phyloP scores from a whole-genome alignment of 2,329 filamentous ascomycete genomes.

The Exophiala mesophila region DNA sequence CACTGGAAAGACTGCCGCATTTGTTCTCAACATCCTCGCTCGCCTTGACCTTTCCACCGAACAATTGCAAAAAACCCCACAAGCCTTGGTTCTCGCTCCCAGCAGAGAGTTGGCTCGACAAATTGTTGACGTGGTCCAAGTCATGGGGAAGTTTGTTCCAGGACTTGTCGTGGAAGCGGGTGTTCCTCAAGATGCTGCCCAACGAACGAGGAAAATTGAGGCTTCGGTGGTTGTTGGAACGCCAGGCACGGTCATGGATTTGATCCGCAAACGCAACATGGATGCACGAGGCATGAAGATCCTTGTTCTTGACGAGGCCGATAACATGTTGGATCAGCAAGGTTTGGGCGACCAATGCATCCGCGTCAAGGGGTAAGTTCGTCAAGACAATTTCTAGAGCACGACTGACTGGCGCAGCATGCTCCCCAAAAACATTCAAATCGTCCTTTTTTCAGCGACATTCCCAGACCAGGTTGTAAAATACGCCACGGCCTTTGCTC shows the following conservation, averaged over 20 bases:
- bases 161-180: conserved; percentile 73
- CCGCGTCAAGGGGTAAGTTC: conserved; percentile 76
- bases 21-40: conserved; percentile 85
- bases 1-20: conserved; percentile 95
- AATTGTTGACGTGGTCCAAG: conserved; percentile 77
- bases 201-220: conserved; percentile 63
- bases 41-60: conserved; percentile 70
- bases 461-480: conserved; percentile 79
- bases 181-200: conserved; percentile 68
- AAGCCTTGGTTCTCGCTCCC: conserved; percentile 84
- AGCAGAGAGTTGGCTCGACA: conserved; percentile 93
- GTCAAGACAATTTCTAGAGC: too few species aligned
- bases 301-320: conserved; percentile 90
- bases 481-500: conserved; percentile 81
- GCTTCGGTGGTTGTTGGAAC: conserved; percentile 86
- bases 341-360: conserved; percentile 93
- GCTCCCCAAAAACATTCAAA: conserved; percentile 70
- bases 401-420: conserved; percentile 57
- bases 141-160: conserved; percentile 79
- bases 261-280: conserved; percentile 72
- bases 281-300: conserved; percentile 68
- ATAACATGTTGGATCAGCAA: conserved; percentile 97
- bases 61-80: conserved; percentile 55
- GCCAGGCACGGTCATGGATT: conserved; percentile 85
- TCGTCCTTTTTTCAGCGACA: conserved; percentile 92